These are phyloP conservation scores for Cryomyces antarcticus DNA, from an alignment of 495 filamentous ascomycete genomes.

Conservation along the genomic window DNA sequence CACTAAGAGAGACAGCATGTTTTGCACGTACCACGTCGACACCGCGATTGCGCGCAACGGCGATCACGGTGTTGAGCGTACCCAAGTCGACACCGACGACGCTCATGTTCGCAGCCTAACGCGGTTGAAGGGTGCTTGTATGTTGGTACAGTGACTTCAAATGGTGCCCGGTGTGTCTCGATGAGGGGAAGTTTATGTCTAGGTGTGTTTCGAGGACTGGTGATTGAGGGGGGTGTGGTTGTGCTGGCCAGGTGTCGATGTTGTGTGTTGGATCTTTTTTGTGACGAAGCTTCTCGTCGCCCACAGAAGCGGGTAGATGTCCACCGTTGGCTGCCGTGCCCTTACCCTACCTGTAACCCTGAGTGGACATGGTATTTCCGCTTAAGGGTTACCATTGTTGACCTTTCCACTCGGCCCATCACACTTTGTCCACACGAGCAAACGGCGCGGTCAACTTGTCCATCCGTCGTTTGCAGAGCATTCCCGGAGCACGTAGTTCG, in stretches of 20 bases:
- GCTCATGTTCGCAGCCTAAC: constrained; percentile 31
- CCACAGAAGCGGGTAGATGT: neutral
- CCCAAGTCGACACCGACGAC: constrained; percentile 90
- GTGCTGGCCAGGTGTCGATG: neutral
- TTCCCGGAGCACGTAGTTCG: no score
- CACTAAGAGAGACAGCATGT: neutral
- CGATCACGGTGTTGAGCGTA: constrained; percentile 90
- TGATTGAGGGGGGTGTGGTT: neutral
- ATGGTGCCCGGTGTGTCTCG: neutral
- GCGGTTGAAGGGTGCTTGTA: neutral
- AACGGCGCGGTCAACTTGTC: no score
- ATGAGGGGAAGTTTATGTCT: neutral
- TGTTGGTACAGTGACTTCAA: neutral
- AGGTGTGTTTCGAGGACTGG: neutral
- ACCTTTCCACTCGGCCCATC: no score
- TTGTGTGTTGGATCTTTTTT: neutral
- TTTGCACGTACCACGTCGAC: constrained; percentile 83
- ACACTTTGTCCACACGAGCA: no score
- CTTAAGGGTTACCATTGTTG: no score
- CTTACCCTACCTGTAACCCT: no score
- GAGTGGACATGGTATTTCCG: no score
- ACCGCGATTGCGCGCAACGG: constrained; percentile 91
- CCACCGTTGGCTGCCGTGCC: no score
- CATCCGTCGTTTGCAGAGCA: no score
- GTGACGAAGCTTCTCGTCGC: neutral